Conservation (phyloP, 768 basidiomycete genomes). For the Boletus tomentosulus region DNA sequence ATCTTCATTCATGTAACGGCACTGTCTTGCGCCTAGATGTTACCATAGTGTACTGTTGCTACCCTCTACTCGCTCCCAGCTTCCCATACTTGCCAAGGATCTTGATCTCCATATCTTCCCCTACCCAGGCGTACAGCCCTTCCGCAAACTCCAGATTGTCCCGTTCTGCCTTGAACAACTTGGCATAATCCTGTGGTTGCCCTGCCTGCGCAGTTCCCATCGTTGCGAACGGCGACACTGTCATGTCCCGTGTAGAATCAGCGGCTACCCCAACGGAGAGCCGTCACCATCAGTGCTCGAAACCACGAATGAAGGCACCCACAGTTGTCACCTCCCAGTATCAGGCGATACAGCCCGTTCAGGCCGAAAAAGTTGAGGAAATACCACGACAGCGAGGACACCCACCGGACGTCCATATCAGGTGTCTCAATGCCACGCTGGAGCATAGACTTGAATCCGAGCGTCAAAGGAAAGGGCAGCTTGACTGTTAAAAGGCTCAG, state of each 20-base stretch:
- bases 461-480: conserved; percentile 92
- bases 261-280: conserved; percentile 49
- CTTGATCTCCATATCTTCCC: conserved; percentile 73
- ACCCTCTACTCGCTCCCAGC: conserved; percentile 32
- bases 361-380: conserved; percentile 98
- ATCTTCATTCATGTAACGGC: conserved; percentile 25
- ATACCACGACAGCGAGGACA: conserved; percentile 98
- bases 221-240: conserved; percentile 61
- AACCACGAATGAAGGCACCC: conserved; percentile 26
- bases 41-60: conserved; percentile 20
- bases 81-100: conserved; percentile 78
- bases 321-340: conserved; percentile 91
- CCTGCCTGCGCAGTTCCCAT: conserved; percentile 43
- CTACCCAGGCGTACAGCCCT: conserved; percentile 80
- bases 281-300: conserved; percentile 12
- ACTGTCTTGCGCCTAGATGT: conserved; percentile 11
- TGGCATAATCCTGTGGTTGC: conserved; percentile 80
- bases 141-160: conserved; percentile 93
- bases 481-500: conserved; percentile 56
- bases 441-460: conserved; percentile 97
- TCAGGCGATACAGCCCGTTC: conserved; percentile 90
- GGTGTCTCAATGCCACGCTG: conserved; percentile 93
- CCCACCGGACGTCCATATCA: conserved; percentile 99
- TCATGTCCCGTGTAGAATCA: conserved; percentile 73
- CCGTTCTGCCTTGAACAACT: conserved; percentile 85